Conservation (phyloP, 768 basidiomycete species). For the Naganishia randhawae region DNA sequence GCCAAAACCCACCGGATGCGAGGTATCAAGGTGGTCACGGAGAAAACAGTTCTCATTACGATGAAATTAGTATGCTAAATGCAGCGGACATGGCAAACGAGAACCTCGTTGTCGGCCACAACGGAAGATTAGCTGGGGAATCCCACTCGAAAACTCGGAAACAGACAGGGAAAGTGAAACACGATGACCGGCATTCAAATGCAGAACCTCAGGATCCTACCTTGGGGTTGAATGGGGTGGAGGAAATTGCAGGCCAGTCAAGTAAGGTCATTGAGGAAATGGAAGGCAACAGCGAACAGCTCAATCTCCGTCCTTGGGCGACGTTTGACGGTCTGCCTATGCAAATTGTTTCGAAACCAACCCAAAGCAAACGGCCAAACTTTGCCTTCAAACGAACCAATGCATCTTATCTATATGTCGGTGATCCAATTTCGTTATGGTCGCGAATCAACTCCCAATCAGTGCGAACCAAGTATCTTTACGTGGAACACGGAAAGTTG, state of each 20-base stretch:
- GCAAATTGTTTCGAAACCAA: constrained; percentile 88
- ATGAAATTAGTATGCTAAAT: constrained; percentile 3
- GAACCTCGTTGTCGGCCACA: background rate
- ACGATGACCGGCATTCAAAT: background rate
- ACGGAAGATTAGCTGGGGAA: background rate
- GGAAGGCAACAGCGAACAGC: constrained; percentile 16
- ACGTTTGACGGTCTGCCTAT: constrained; percentile 88
- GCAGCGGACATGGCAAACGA: background rate
- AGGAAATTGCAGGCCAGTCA: background rate
- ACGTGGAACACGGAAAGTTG: constrained; percentile 74
- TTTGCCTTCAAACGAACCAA: constrained; percentile 56
- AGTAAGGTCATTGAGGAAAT: constrained; percentile 11
- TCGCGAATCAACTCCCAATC: constrained; percentile 96
- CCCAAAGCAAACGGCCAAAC: constrained; percentile 59
- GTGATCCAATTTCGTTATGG: constrained; percentile 85
- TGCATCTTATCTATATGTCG: constrained; percentile 84
- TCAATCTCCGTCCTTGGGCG: constrained; percentile 60
- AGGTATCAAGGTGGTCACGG: background rate
- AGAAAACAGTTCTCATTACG: background rate
- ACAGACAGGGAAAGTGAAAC: background rate
- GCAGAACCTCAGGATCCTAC: background rate
- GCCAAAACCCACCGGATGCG: background rate
- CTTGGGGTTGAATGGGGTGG: background rate
- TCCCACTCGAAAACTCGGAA: background rate
- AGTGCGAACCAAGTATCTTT: constrained; percentile 96